phyloP scores from a whole-genome alignment of 148 eudicot species.

The Hydrangea macrophylla region DNA sequence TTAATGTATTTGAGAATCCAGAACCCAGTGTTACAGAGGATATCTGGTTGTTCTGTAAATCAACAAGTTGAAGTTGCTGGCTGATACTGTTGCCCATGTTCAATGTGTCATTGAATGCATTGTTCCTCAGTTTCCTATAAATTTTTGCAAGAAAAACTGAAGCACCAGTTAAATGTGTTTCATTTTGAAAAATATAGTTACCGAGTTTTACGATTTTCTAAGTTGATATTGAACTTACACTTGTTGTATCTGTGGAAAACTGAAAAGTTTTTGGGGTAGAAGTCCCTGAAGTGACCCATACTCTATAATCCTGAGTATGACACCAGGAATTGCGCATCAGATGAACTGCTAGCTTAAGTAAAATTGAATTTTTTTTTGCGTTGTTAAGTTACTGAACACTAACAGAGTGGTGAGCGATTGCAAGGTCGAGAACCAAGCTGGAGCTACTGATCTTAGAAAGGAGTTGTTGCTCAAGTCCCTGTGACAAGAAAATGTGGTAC shows the following conservation, averaged over 20 bases:
- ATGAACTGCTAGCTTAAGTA: not conserved
- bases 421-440: slow-evolving; percentile 77
- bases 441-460: slow-evolving; percentile 63
- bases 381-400: slow-evolving; percentile 28
- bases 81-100: slow-evolving; percentile 58
- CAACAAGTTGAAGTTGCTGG: slow-evolving; percentile 74
- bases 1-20: slow-evolving; percentile 55
- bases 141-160: not conserved
- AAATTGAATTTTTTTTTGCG: not conserved
- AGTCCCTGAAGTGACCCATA: slow-evolving; percentile 66
- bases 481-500: slow-evolving; percentile 10
- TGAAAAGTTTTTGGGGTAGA: slow-evolving; percentile 59
- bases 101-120: slow-evolving; percentile 57
- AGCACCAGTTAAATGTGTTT: not conserved
- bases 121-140: not conserved
- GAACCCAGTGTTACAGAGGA: slow-evolving; percentile 66
- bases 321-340: not conserved
- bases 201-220: not conserved
- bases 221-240: slow-evolving; percentile 40
- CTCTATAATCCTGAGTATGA: slow-evolving; percentile 57
- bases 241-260: slow-evolving; percentile 62
- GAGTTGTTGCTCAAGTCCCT: slow-evolving; percentile 91
- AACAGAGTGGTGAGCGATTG: slow-evolving; percentile 78
- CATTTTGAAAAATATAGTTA: not conserved
- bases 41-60: slow-evolving; percentile 72